A percentile compares a stretch with the other conserved stretches of the same genome.
Evolutionary conservation across 768 basidiomycete species (phyloP).

Genomic region (Mycena alexandri): DNA sequence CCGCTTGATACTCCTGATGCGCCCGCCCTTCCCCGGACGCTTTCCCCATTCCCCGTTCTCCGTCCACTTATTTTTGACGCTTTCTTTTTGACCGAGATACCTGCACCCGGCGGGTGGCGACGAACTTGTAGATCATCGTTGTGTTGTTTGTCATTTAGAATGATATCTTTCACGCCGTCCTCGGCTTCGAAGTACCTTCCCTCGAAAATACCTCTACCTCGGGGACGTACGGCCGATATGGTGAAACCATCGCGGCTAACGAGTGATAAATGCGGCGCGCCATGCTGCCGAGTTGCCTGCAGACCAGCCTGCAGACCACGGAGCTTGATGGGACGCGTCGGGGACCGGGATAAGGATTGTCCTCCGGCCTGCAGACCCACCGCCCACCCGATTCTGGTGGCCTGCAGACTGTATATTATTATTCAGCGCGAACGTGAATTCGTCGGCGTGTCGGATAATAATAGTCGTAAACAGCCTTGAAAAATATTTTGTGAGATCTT

Average conservation of each 20-base stretch:
- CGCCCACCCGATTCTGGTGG: not conserved
- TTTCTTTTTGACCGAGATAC: too few relatives aligned
- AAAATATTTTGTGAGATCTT: not conserved
- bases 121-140: too few relatives aligned
- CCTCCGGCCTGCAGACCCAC: constrained; percentile 13
- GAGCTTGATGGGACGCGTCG: constrained; percentile 7
- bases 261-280: constrained; percentile 9
- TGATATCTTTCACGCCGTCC: too few relatives aligned
- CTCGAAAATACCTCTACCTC: too few relatives aligned
- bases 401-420: constrained; percentile 17
- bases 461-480: not conserved
- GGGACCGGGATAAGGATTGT: constrained; percentile 7
- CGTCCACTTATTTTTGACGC: too few relatives aligned
- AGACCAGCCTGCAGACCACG: constrained; percentile 27
- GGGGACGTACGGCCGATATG: not conserved
- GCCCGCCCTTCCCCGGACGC: not conserved
- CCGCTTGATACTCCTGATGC: constrained; percentile 5
- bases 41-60: not conserved
- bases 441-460: constrained; percentile 3
- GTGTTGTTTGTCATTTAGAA: too few relatives aligned
- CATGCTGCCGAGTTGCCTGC: constrained; percentile 24
- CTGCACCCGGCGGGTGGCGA: too few relatives aligned
- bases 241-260: not conserved
- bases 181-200: too few relatives aligned
- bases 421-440: constrained; percentile 15